Base-by-base conservation (phyloP, 306 rosid genomes). In the Dalbergia oliveri region DNA sequence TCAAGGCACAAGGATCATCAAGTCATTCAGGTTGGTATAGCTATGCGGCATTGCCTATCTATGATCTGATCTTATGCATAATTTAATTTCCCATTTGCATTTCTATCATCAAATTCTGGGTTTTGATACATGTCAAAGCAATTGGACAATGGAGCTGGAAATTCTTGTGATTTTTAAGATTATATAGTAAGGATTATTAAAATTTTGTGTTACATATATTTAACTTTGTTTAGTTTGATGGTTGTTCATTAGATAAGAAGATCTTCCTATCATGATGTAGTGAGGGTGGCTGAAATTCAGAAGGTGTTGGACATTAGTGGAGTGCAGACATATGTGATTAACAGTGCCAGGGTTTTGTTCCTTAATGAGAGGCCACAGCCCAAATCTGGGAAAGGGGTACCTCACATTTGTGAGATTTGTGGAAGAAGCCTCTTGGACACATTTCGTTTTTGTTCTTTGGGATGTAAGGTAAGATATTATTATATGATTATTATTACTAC, bases 331-430 rank as follows among this genome's bases (percentile, higher is more conserved):
- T 94, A 94, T 81, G 98, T 94, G 81, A 94, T 94, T 6, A 94
- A 94, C 86, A 91, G 98, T 83, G 97, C 98, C 0, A 82, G 97
- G 83, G 98, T 94, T 15, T 8, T 94, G 88, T 94, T 94, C 80
- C 87, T 94, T 80, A 94, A 94, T 49, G 97, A 94, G 88, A 90
- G 99, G 87, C 99, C 99, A 68, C 99, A 93, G 60, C 97, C 91
- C 3, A 94, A 91, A 59, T 79, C 97, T 65, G 97, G 90, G 34
- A 93, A 93, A 84, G 91, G 91, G 16, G 97, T 88, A 3, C 64
- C 94, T 47, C 94, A 93, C 87, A 84, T 91, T 78, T 94, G 99
- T 86, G 95, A 94, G 91, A 90, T 91, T 81, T 94, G 99, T 72
- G 85, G 88, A 50, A 91, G 99, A 87, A 86, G 92, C 79, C 91